Conservation (phyloP, 1,139 yeast genomes). For the Lodderomyces orthopsilosis region DNA sequence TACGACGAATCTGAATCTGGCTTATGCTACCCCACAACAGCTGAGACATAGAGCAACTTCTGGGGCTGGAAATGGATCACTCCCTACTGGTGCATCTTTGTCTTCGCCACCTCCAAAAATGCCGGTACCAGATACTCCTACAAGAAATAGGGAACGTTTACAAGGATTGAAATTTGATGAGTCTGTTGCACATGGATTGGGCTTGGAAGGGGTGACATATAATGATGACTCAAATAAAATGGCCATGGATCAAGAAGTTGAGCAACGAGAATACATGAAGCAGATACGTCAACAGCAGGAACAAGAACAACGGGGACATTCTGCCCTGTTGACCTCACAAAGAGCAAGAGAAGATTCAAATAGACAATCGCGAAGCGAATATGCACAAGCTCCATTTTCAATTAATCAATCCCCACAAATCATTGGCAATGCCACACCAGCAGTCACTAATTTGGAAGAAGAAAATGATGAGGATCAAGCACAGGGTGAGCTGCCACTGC, state of each 20-base stretch:
- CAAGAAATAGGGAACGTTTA: conserved; percentile 6
- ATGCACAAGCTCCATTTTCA: conserved; percentile 2
- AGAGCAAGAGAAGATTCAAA: background rate
- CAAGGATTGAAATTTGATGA: conserved; percentile 13
- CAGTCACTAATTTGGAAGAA: conserved; percentile 40
- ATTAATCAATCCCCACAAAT: conserved; percentile 7
- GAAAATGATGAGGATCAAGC: conserved; percentile 7
- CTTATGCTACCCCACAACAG: conserved; percentile 11
- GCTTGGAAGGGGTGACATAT: conserved; percentile 38
- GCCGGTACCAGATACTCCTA: conserved; percentile 32
- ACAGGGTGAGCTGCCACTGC: conserved; percentile 5
- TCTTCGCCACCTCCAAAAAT: conserved; percentile 37
- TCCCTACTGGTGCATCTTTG: conserved; percentile 9
- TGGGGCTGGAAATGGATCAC: background rate
- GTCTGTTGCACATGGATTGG: conserved; percentile 35
- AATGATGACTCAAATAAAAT: background rate
- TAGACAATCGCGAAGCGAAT: background rate
- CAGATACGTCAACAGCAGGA: background rate
- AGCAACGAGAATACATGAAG: conserved; percentile 11
- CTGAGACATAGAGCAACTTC: background rate
- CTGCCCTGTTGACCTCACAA: background rate
- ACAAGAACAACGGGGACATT: conserved; percentile 5
- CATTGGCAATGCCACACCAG: conserved; percentile 25
- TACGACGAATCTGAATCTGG: conserved; percentile 17
- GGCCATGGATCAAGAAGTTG: background rate